Conservation (phyloP, 1,284 basidiomycete species). For the Boletus mariae region DNA sequence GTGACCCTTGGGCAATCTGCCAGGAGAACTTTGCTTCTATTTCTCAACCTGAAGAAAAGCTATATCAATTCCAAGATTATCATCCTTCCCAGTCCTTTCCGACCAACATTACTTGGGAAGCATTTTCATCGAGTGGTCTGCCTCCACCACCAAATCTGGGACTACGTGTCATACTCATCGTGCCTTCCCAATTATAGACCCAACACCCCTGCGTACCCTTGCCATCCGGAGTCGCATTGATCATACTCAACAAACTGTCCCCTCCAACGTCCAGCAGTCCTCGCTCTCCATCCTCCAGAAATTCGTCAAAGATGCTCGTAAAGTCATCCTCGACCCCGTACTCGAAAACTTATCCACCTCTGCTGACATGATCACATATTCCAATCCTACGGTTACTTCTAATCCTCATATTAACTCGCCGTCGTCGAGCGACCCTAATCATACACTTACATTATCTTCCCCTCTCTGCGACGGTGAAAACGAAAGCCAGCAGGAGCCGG, state of each 20-base stretch:
- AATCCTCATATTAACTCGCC: constrained; percentile 24
- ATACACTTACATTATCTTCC: constrained; percentile 19
- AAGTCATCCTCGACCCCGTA: constrained; percentile 58
- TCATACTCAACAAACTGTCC: constrained; percentile 38
- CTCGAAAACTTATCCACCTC: constrained; percentile 38
- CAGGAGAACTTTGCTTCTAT: constrained; percentile 5
- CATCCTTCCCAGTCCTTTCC: constrained; percentile 32
- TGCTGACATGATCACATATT: constrained; percentile 12
- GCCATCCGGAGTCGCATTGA: constrained; percentile 35
- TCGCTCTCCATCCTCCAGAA: constrained; percentile 58
- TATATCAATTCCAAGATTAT: constrained; percentile 37
- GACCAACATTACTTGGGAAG: constrained; percentile 31
- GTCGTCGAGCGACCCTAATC: constrained; percentile 25
- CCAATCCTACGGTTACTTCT: constrained; percentile 30
- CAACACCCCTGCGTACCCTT: constrained; percentile 45
- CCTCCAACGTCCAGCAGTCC: constrained; percentile 39
- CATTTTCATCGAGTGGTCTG: constrained; percentile 32
- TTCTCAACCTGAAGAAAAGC: constrained; percentile 13
- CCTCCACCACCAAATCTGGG: constrained; percentile 2
- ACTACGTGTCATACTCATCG: constrained; percentile 6
- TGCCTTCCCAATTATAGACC: constrained; percentile 29
- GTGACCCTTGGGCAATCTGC: neutral
- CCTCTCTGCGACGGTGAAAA: constrained; percentile 40
- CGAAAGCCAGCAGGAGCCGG: constrained; percentile 33
- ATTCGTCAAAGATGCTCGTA: constrained; percentile 53